Evolutionary conservation across 1,284 basidiomycete species (phyloP).

Genomic region (Leccinum griseonigrum): DNA sequence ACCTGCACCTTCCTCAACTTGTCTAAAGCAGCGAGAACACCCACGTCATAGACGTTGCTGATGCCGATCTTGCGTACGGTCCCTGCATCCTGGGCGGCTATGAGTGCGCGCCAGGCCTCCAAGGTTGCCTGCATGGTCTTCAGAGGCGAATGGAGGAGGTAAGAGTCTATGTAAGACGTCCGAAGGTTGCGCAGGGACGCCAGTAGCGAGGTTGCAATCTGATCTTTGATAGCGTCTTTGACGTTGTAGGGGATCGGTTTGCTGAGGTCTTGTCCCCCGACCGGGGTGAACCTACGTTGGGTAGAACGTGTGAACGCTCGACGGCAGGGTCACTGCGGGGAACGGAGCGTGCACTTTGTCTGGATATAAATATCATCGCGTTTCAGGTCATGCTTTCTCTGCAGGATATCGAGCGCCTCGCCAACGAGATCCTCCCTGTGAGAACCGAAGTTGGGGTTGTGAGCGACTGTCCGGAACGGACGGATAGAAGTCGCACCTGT

Average conservation of each 20-base stretch:
- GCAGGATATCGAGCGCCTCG: constrained; percentile 55
- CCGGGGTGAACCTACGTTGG: constrained; percentile 60
- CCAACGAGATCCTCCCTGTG: constrained; percentile 77
- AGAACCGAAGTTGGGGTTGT: background rate
- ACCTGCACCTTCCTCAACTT: constrained; percentile 59
- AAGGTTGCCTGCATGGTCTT: constrained; percentile 56
- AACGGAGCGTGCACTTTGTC: constrained; percentile 57
- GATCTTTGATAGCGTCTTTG: constrained; percentile 48
- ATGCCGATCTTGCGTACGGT: constrained; percentile 66
- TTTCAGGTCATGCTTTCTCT: constrained; percentile 50
- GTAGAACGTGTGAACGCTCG: constrained; percentile 4
- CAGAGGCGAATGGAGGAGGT: constrained; percentile 76
- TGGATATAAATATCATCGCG: constrained; percentile 71
- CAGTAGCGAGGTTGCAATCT: constrained; percentile 63
- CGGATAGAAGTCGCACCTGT: constrained; percentile 44
- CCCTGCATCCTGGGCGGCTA: constrained; percentile 59
- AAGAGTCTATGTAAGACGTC: constrained; percentile 70
- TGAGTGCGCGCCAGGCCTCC: constrained; percentile 64
- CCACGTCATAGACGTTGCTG: constrained; percentile 73
- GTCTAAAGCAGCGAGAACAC: constrained; percentile 50
- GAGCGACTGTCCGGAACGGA: background rate
- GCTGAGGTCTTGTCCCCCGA: constrained; percentile 65
- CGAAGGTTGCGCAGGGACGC: constrained; percentile 65
- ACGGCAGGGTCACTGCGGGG: background rate
- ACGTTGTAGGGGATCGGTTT: constrained; percentile 75